A percentile compares a stretch with the other conserved stretches of the same genome.
These are phyloP conservation scores for Nasturtium officinale DNA, from an alignment of 345 rosid genomes.

Conservation along the genomic window DNA sequence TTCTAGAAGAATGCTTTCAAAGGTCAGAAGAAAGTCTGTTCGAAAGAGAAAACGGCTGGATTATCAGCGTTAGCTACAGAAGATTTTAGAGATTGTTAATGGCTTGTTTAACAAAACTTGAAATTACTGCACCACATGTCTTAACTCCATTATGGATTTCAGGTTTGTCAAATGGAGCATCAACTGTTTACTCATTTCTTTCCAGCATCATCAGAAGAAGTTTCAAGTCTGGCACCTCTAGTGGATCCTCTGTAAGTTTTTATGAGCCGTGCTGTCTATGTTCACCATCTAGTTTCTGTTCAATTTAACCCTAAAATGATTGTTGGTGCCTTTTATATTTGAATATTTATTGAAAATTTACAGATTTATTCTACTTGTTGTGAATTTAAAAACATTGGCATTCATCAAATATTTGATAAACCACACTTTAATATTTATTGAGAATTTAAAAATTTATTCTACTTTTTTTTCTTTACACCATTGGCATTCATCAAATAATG, in stretches of 20 bases:
- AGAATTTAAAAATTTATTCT: constrained; percentile 2
- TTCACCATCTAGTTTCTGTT: constrained; percentile 23
- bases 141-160: constrained; percentile 37
- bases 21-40: constrained; percentile 18
- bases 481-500: constrained; percentile 12
- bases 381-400: constrained; percentile 6
- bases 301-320: constrained; percentile 1
- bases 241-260: constrained; percentile 87
- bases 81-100: constrained; percentile 14
- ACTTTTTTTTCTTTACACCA: constrained; percentile 1
- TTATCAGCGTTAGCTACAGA: constrained; percentile 21
- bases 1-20: too few relatives aligned
- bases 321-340: constrained; percentile 22
- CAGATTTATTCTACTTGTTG: constrained; percentile 1
- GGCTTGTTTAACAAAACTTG: neutral
- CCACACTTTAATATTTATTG: neutral
- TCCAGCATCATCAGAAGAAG: constrained; percentile 86
- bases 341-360: neutral
- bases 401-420: constrained; percentile 15
- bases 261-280: neutral
- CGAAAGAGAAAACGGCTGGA: constrained; percentile 8
- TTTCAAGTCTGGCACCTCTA: constrained; percentile 88
- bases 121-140: constrained; percentile 13
- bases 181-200: constrained; percentile 95
- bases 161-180: constrained; percentile 98